These are phyloP conservation scores for Bruguiera hainesii DNA, from an alignment of 441 rosid genomes.

Conservation along the genomic window DNA sequence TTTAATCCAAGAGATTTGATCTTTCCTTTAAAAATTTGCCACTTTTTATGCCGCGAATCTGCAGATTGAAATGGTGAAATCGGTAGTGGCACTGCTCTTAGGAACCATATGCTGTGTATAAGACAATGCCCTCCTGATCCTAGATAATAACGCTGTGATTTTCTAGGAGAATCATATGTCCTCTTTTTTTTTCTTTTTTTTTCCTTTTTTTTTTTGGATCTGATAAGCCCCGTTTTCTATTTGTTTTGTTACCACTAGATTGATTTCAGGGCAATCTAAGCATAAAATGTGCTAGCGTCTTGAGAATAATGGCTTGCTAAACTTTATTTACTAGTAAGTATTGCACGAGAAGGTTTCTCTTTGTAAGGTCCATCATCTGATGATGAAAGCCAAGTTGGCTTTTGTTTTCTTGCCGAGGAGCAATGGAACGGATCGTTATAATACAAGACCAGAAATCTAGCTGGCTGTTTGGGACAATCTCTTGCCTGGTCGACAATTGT, in stretches of 20 bases:
- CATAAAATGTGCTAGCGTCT: neutral
- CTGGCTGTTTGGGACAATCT: slow-evolving; percentile 8
- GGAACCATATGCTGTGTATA: too few relatives aligned
- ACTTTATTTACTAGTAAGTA: neutral
- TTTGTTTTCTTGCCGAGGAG: slow-evolving; percentile 24
- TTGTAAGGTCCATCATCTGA: slow-evolving; percentile 28
- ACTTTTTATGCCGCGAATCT: neutral
- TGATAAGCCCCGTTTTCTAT: neutral
- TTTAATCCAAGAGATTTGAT: neutral
- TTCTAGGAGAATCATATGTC: neutral
- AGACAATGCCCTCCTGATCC: too few relatives aligned
- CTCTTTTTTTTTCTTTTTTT: too few relatives aligned
- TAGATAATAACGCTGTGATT: too few relatives aligned
- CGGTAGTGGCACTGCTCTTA: neutral
- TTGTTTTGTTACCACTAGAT: neutral
- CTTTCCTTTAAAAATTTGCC: neutral
- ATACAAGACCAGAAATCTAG: neutral
- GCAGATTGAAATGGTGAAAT: neutral
- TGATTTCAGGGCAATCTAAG: neutral
- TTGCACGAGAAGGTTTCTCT: slow-evolving; percentile 7
- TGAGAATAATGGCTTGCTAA: neutral
- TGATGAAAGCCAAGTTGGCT: slow-evolving; percentile 24
- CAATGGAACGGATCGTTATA: slow-evolving; percentile 29
- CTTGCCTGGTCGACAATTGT: slow-evolving; percentile 15
- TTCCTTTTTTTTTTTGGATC: neutral